phyloP scores from a whole-genome alignment of 176 grass and related monocot species.

The Zoysia japonica region DNA sequence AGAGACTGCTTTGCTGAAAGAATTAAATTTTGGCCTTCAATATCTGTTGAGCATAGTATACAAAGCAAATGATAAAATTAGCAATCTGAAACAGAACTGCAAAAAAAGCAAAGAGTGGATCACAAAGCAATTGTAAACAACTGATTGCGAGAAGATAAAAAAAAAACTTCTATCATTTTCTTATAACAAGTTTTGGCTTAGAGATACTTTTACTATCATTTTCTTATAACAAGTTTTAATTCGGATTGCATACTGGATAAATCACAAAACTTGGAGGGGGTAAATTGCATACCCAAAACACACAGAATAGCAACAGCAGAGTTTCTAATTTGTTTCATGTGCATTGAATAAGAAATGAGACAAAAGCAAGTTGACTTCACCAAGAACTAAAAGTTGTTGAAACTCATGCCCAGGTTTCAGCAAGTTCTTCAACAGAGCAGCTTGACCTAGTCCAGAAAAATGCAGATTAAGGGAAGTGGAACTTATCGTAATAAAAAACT shows the following conservation, averaged over 20 bases:
- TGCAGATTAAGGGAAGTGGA: background rate
- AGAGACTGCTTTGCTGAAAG: constrained; percentile 93
- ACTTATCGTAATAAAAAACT: background rate
- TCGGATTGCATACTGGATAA: background rate
- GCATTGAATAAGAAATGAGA: constrained; percentile 12
- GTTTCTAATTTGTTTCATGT: background rate
- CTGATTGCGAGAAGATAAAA: background rate
- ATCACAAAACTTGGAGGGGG: background rate
- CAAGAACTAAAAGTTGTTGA: constrained; percentile 77
- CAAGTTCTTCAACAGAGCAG: constrained; percentile 66
- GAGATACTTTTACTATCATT: background rate
- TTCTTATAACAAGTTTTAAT: background rate
- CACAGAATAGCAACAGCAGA: background rate
- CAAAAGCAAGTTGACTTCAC: constrained; percentile 47
- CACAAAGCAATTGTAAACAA: constrained; percentile 19
- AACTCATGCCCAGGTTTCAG: constrained; percentile 91
- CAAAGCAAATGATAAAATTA: constrained; percentile 19
- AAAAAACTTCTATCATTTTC: background rate
- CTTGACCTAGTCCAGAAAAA: constrained; percentile 67
- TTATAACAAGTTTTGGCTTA: background rate
- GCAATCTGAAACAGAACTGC: background rate
- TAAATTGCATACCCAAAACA: background rate
- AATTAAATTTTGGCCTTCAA: constrained; percentile 77
- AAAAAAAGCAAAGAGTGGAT: constrained; percentile 2
- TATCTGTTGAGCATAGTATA: constrained; percentile 57